phyloP scores from a whole-genome alignment of 345 rosid genomes.

The Carallia pectinifolia region DNA sequence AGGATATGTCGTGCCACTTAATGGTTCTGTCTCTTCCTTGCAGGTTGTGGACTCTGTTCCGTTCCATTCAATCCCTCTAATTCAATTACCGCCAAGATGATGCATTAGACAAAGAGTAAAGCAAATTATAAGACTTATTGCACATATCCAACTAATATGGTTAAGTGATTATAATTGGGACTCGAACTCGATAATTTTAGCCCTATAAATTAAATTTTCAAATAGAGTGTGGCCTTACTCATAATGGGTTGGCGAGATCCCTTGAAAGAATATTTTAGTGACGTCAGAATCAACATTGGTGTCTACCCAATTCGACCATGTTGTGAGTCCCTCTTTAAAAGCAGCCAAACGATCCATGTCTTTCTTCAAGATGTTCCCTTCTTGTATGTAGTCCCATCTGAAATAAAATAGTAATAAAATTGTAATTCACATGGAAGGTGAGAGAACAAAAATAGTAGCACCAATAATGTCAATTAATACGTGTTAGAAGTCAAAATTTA shows the following conservation, averaged over 20 bases:
- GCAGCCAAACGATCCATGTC: constrained; percentile 82
- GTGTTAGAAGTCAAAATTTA: no score
- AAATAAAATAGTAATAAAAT: neutral
- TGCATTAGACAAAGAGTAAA: neutral
- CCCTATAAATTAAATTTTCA: neutral
- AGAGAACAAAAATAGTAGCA: neutral
- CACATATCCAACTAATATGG: no score
- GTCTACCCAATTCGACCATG: constrained; percentile 84
- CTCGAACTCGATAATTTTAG: no score
- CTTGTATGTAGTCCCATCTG: constrained; percentile 74
- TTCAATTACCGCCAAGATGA: neutral
- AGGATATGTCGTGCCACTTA: constrained; percentile 55
- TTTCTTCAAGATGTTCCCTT: constrained; percentile 37
- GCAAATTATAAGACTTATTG: neutral
- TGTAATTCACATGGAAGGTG: no score
- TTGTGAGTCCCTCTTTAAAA: constrained; percentile 57
- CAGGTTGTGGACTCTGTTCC: constrained; percentile 62
- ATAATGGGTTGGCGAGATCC: constrained; percentile 84
- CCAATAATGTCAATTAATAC: no score
- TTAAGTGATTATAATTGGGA: no score
- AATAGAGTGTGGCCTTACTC: constrained; percentile 37
- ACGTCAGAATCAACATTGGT: constrained; percentile 48
- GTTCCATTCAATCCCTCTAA: constrained; percentile 63
- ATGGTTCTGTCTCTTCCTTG: constrained; percentile 56
- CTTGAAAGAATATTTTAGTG: constrained; percentile 68